Percentiles rank a stretch among this genome's conserved stretches.
These are phyloP conservation scores for Penicillium pulvis DNA, from an alignment of 495 filamentous ascomycete genomes.

Conservation along the genomic window DNA sequence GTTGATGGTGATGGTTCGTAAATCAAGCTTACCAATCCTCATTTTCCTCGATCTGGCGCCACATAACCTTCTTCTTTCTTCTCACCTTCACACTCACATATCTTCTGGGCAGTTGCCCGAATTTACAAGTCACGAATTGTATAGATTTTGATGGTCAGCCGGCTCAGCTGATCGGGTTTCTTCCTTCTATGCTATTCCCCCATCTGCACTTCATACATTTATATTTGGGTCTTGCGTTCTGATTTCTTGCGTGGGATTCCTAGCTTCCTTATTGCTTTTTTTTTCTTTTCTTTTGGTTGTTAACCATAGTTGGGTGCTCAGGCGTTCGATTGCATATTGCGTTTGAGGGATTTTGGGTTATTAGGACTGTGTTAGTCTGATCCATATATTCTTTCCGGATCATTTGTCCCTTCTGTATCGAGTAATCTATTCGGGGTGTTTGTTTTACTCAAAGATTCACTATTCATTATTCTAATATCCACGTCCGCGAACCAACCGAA, in stretches of 20 bases:
- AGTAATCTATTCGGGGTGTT: neutral
- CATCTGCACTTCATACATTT: constrained; percentile 26
- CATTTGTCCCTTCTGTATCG: neutral
- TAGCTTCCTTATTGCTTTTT: constrained; percentile 1
- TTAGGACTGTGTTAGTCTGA: neutral
- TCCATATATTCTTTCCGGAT: neutral
- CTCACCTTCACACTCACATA: constrained; percentile 13
- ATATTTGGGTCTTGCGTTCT: constrained; percentile 17
- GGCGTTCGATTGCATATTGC: constrained; percentile 16
- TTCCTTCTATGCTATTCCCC: constrained; percentile 23
- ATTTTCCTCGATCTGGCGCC: constrained; percentile 3
- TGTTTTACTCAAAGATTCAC: neutral
- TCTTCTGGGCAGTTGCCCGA: constrained; percentile 18
- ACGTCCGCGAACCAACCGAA: neutral
- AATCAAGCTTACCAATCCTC: constrained; percentile 17
- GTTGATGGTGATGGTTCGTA: constrained; percentile 1
- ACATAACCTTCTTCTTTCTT: constrained; percentile 12
- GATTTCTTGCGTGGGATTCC: constrained; percentile 1
- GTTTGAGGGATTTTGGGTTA: constrained; percentile 1
- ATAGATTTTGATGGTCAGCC: constrained; percentile 32
- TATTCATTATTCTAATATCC: neutral
- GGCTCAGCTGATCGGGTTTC: constrained; percentile 19
- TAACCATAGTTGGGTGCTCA: constrained; percentile 29
- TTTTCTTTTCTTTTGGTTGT: constrained; percentile 9
- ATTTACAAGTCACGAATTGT: constrained; percentile 31